Conservation (phyloP, 441 rosid species). For the Metrosideros polymorpha region DNA sequence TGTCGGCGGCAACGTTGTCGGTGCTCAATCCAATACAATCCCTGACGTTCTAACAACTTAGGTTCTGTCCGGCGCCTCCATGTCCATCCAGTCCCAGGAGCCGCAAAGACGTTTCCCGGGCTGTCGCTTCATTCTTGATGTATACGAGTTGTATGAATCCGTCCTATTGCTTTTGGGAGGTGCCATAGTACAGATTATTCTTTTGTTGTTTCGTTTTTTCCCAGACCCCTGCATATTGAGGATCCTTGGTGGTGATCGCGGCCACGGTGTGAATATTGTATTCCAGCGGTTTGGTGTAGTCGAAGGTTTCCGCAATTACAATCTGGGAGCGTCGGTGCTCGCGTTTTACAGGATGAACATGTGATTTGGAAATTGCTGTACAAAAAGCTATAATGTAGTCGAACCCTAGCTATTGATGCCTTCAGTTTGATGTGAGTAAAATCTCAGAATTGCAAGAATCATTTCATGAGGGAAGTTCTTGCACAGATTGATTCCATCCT, state of each 20-base stretch:
- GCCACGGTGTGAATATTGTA: neutral
- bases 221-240: neutral
- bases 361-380: neutral
- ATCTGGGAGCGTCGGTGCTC: neutral
- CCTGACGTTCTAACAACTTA: conserved; percentile 79
- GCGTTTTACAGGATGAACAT: neutral
- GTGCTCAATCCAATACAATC: conserved; percentile 38
- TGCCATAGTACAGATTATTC: no score
- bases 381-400: neutral
- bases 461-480: neutral
- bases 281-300: neutral
- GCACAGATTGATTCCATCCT: neutral
- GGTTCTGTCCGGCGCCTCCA: neutral
- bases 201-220: neutral
- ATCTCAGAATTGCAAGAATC: neutral
- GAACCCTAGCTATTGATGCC: neutral
- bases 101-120: neutral
- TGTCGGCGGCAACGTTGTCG: conserved; percentile 74
- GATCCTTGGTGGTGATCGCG: neutral
- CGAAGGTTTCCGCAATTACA: neutral
- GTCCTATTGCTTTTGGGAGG: neutral
- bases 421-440: neutral
- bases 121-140: neutral
- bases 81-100: neutral
- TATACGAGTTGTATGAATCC: neutral